Percentiles rank a stretch among this genome's conserved stretches.
These are phyloP conservation scores for Selenicereus undatus DNA, from an alignment of 148 eudicot species.

Conservation along the genomic window DNA sequence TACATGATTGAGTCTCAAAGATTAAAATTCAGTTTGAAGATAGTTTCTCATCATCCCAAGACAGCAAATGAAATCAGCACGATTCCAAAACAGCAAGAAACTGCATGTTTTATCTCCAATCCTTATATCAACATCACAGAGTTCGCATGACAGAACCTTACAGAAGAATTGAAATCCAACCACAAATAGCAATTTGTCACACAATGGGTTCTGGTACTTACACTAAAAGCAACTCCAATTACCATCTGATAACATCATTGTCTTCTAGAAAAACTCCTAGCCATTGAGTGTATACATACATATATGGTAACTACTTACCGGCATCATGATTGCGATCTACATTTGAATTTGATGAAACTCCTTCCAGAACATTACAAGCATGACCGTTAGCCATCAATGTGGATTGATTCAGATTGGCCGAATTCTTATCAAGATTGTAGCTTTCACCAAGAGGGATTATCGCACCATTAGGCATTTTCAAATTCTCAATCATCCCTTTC, in stretches of 20 bases:
- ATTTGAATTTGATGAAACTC: conserved; percentile 24
- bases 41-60: too few species aligned
- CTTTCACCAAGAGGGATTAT: conserved; percentile 26
- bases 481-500: conserved; percentile 28
- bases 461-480: conserved; percentile 41
- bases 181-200: background rate
- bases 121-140: background rate
- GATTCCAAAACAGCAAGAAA: background rate
- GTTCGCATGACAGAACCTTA: background rate
- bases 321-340: conserved; percentile 28
- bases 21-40: background rate
- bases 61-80: background rate
- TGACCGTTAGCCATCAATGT: conserved; percentile 30
- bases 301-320: conserved; percentile 34
- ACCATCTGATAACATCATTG: background rate
- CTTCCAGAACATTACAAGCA: conserved; percentile 21
- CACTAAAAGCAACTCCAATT: background rate
- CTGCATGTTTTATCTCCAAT: background rate
- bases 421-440: conserved; percentile 27
- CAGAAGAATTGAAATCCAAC: background rate
- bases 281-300: background rate
- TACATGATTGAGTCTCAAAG: background rate
- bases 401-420: conserved; percentile 5
- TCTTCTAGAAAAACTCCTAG: background rate
- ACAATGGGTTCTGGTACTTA: background rate